Percentiles rank a stretch among this genome's conserved stretches.
phyloP scores from a whole-genome alignment of 2,329 filamentous ascomycete genomes.

The Cercospora sesami region DNA sequence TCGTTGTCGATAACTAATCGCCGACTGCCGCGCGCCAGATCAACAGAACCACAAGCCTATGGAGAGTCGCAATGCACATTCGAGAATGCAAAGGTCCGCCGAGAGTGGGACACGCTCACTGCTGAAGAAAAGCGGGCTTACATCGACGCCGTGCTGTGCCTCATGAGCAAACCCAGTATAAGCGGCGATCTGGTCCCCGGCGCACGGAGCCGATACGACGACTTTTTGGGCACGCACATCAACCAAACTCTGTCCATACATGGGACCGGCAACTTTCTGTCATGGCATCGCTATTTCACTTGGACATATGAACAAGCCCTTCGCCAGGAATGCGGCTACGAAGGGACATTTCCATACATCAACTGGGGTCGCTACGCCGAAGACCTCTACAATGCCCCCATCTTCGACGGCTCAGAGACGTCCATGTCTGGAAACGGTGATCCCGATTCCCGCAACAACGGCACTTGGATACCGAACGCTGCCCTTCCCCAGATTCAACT shows the following conservation, averaged over 20 bases:
- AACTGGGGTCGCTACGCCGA: slow-evolving; percentile 46
- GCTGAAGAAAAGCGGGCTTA: slow-evolving; percentile 33
- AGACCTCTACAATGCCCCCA: slow-evolving; percentile 49
- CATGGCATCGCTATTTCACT: slow-evolving; percentile 48
- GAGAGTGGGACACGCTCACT: slow-evolving; percentile 44
- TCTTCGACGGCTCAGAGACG: slow-evolving; percentile 58
- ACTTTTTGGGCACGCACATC: slow-evolving; percentile 33
- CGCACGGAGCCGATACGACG: slow-evolving; percentile 30
- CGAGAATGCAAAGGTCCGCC: slow-evolving; percentile 43
- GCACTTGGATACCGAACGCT: slow-evolving; percentile 19
- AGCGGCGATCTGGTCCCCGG: slow-evolving; percentile 31
- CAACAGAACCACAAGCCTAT: neutral
- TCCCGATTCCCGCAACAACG: neutral
- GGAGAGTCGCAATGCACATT: slow-evolving; percentile 23
- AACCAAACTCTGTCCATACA: slow-evolving; percentile 33
- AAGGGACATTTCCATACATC: slow-evolving; percentile 36
- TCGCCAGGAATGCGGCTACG: slow-evolving; percentile 47
- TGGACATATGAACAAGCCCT: slow-evolving; percentile 48
- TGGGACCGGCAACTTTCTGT: slow-evolving; percentile 33
- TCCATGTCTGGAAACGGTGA: slow-evolving; percentile 39
- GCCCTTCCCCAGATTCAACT: slow-evolving; percentile 34
- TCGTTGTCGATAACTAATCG: neutral
- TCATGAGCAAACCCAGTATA: slow-evolving; percentile 32
- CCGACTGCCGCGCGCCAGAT: neutral
- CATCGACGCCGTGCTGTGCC: slow-evolving; percentile 37